Percentiles rank a stretch among this genome's conserved stretches.
These are phyloP conservation scores for Diplotaxis tenuifolia DNA, from an alignment of 345 rosid genomes.

Conservation along the genomic window DNA sequence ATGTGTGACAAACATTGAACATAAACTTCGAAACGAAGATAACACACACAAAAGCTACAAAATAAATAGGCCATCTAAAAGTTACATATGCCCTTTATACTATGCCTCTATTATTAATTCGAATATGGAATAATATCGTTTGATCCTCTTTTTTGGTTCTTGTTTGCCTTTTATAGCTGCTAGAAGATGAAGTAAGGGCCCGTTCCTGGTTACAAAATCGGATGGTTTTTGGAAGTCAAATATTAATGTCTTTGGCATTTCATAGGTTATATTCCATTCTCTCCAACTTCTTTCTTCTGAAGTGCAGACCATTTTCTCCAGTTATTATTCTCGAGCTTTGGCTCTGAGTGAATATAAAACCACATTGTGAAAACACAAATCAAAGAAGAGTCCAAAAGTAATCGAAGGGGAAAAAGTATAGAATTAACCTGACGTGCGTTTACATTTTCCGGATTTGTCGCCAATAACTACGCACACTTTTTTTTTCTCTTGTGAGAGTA, in stretches of 20 bases:
- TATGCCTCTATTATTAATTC: background rate
- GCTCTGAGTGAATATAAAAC: conserved; percentile 1
- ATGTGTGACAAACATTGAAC: background rate
- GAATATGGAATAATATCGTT: background rate
- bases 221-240: conserved; percentile 21
- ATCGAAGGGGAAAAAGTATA: conserved; percentile 6
- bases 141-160: background rate
- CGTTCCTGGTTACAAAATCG: conserved; percentile 6
- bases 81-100: background rate
- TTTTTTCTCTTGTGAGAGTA: background rate
- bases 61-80: background rate
- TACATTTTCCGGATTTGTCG: conserved; percentile 26
- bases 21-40: conserved; percentile 25
- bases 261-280: background rate
- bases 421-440: conserved; percentile 16
- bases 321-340: conserved; percentile 22
- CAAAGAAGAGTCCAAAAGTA: conserved; percentile 13
- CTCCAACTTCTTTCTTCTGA: background rate
- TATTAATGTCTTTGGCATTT: conserved; percentile 1
- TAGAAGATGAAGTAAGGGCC: conserved; percentile 14
- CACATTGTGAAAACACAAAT: background rate
- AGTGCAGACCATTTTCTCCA: background rate
- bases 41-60: background rate
- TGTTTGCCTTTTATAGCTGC: conserved; percentile 6
- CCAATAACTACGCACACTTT: conserved; percentile 14